phyloP scores from a whole-genome alignment of 2,329 filamentous ascomycete species.

The Plenodomus lindquistii region DNA sequence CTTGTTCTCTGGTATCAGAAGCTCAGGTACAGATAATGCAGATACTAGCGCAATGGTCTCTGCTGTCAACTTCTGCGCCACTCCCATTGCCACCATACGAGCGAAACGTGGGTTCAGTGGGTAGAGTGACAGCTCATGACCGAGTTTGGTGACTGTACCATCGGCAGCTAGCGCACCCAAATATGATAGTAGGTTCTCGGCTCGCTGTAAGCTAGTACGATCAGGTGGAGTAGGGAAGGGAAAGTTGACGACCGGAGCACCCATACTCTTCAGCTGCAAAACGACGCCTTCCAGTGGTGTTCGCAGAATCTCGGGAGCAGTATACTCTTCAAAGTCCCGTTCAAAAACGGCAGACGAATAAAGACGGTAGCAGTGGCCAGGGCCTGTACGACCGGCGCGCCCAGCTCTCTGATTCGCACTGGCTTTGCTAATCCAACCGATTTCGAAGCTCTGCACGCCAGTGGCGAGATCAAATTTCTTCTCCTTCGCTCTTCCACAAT shows the following conservation, averaged over 20 bases:
- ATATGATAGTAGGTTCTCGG: conserved; percentile 84
- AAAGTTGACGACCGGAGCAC: conserved; percentile 88
- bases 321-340: conserved; percentile 82
- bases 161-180: conserved; percentile 75
- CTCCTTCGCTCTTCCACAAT: conserved; percentile 90
- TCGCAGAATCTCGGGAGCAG: conserved; percentile 83
- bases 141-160: conserved; percentile 77
- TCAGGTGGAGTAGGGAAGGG: conserved; percentile 93
- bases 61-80: conserved; percentile 78
- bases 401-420: conserved; percentile 90
- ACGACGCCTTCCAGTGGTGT: conserved; percentile 91
- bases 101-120: conserved; percentile 89
- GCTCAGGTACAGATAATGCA: conserved; percentile 81
- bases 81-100: conserved; percentile 86
- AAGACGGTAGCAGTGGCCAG: conserved; percentile 91
- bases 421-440: conserved; percentile 97
- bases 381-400: conserved; percentile 91
- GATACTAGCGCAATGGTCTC: conserved; percentile 90
- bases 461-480: conserved; percentile 84
- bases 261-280: conserved; percentile 92
- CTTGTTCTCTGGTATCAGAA: conserved; percentile 83
- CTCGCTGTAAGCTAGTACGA: conserved; percentile 72
- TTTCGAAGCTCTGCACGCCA: conserved; percentile 92
- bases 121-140: conserved; percentile 82
- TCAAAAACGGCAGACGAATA: conserved; percentile 96